Base-by-base conservation (phyloP, 345 rosid species). In the Mallotus nudiflorus region DNA sequence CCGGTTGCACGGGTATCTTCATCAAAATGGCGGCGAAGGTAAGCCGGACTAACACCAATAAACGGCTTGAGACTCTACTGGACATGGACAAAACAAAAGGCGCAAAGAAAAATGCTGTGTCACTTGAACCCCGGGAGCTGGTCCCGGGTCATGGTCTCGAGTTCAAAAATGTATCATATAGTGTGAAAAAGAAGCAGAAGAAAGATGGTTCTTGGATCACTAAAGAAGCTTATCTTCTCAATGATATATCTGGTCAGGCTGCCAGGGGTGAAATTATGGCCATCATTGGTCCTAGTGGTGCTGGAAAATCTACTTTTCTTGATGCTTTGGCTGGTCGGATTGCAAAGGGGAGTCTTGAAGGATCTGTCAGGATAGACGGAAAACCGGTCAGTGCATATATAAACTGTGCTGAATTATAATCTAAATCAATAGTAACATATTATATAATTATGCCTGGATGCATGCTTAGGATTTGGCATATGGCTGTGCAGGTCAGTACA, bases 301-400 rank as follows among this genome's bases (percentile, higher is more conserved):
- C 98, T 4, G 98, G 97, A 3, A 93, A 93, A 76, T 93, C 97
- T 45, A 93, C 97, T 1, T 87, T 93, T 72, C 86, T 93, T 31
- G 97, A 93, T 68, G 98, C 98, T 15, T 77, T 93, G 59, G 97
- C 96, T 1, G 97, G 96, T 22, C 80, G 91, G 62, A 91, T 91
- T 15, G 80, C 88, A 0, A 82, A 73, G 66, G 89, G 91, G 3
- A 93, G 97, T 65, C 91, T 93, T 71, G 82, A 84, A 78, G 97
- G 98, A 19, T 86, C 84, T 49, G 93, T 91, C 35, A 80, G 83
- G 65, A 82, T 93, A 24, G 91, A 90, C 25, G 93, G 88, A 22
- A 86, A 86, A 59, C 69, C 83, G 77, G 93, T 86, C 54, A 71
- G 83, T 77, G 25, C 44, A 51, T 33, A n/a, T n/a, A n/a, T n/a